Percentiles rank a stretch among this genome's conserved stretches.
phyloP scores from a whole-genome alignment of 805 yeast genomes.

The Hanseniaspora jakobsenii region DNA sequence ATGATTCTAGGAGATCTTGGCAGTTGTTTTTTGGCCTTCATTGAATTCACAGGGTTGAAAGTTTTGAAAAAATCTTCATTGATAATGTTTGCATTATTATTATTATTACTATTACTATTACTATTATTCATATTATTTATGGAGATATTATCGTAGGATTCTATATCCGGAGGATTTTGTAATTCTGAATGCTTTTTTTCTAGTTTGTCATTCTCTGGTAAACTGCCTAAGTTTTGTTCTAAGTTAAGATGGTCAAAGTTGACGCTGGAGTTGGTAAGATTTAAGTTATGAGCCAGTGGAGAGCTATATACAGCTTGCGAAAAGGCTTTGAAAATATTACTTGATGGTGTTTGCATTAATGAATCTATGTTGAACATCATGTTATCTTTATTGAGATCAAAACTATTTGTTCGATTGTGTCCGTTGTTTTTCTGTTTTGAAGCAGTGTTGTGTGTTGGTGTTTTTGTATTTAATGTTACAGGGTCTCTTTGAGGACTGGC shows the following conservation, averaged over 20 bases:
- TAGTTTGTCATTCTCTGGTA: too few relatives aligned
- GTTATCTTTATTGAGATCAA: too few relatives aligned
- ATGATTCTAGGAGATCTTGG: conserved; percentile 13
- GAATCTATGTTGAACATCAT: conserved; percentile 14
- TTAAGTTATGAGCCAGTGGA: conserved; percentile 9
- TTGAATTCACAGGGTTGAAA: conserved; percentile 1
- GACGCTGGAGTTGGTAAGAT: too few relatives aligned
- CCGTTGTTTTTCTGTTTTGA: too few relatives aligned
- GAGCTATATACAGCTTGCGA: conserved; percentile 15
- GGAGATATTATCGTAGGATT: too few relatives aligned
- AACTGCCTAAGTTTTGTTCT: too few relatives aligned
- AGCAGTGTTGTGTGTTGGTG: too few relatives aligned
- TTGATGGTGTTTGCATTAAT: conserved; percentile 12
- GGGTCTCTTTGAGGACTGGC: conserved; percentile 11
- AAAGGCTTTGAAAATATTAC: conserved; percentile 13
- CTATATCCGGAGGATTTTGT: too few relatives aligned
- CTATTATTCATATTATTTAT: background rate
- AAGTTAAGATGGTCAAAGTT: too few relatives aligned
- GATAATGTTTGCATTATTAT: background rate
- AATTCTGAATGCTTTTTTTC: too few relatives aligned
- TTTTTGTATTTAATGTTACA: conserved; percentile 13
- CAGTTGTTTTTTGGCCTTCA: background rate
- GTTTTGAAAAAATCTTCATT: conserved; percentile 12
- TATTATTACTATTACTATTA: background rate
- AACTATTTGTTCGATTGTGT: too few relatives aligned